Evolutionary conservation across 352 stramenopile genomes (phyloP).

Genomic region (Pythium dissimile): DNA sequence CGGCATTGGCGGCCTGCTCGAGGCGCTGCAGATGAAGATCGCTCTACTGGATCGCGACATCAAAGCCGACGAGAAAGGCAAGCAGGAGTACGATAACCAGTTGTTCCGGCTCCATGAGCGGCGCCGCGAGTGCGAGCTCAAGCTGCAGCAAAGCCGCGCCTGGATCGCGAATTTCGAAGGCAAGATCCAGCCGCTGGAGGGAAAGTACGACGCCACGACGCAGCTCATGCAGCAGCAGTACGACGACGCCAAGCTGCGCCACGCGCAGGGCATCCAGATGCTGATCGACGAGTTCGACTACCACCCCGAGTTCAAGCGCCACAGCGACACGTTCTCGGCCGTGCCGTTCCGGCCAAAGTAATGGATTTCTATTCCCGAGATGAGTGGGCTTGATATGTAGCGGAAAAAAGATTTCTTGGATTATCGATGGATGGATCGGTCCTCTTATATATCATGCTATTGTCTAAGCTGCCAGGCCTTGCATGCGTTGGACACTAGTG

Average conservation of each 20-base stretch:
- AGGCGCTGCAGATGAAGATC: constrained; percentile 55
- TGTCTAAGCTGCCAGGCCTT: no score
- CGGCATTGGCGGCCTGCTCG: constrained; percentile 61
- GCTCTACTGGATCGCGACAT: constrained; percentile 66
- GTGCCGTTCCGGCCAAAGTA: constrained; percentile 76
- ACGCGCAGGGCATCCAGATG: constrained; percentile 78
- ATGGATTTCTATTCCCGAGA: neutral
- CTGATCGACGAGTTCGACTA: constrained; percentile 89
- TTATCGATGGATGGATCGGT: no score
- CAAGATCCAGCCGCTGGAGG: constrained; percentile 68
- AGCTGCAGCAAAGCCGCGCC: constrained; percentile 46
- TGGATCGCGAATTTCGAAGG: constrained; percentile 70
- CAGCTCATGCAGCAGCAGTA: constrained; percentile 78
- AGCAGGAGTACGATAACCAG: constrained; percentile 76
- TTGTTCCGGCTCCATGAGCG: constrained; percentile 55
- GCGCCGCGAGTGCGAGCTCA: constrained; percentile 47
- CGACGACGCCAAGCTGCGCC: constrained; percentile 80
- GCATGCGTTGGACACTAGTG: no score
- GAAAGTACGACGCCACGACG: constrained; percentile 71
- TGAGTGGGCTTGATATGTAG: neutral
- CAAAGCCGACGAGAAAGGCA: constrained; percentile 70
- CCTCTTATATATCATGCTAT: no score
- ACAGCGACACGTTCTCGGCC: constrained; percentile 83
- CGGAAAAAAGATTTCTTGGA: no score
- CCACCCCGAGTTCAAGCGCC: constrained; percentile 87